Evolutionary conservation across 2,329 filamentous ascomycete genomes (phyloP).

Genomic region (Sporothrix sp.): DNA sequence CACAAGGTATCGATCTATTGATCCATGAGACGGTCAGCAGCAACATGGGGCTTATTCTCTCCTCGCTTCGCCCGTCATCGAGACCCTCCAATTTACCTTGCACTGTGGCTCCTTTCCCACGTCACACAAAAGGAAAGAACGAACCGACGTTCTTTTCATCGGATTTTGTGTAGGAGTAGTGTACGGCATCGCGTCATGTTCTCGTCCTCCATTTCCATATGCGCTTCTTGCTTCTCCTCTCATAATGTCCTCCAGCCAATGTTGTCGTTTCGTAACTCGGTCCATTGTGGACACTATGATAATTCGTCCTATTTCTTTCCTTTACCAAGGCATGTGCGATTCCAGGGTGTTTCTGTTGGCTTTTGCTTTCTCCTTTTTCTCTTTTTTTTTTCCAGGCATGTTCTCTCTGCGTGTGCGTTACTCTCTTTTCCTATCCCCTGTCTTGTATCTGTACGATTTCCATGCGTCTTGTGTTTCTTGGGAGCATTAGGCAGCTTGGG

Average conservation of each 20-base stretch:
- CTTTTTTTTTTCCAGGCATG: background rate
- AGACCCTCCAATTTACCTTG: background rate
- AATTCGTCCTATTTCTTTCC: background rate
- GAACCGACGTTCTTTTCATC: background rate
- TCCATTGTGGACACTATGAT: background rate
- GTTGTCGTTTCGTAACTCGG: background rate
- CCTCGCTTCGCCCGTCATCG: too few species aligned
- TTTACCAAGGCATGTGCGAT: too few species aligned
- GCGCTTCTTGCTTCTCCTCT: too few species aligned
- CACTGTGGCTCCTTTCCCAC: background rate
- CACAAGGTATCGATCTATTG: too few species aligned
- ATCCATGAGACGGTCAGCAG: too few species aligned
- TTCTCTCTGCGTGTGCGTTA: background rate
- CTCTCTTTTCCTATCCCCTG: background rate
- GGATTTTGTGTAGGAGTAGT: constrained; percentile 5
- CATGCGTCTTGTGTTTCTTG: background rate
- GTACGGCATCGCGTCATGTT: background rate
- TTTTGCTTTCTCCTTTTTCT: background rate
- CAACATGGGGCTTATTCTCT: too few species aligned
- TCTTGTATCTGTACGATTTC: background rate
- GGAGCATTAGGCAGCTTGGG: background rate
- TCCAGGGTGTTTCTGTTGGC: too few species aligned
- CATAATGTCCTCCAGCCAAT: too few species aligned
- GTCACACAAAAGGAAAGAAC: background rate
- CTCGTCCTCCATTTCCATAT: background rate